A percentile compares a stretch with the other conserved stretches of the same genome.
Evolutionary conservation across 1,284 basidiomycete genomes (phyloP).

Genomic region (Cryptococcus hybrid): DNA sequence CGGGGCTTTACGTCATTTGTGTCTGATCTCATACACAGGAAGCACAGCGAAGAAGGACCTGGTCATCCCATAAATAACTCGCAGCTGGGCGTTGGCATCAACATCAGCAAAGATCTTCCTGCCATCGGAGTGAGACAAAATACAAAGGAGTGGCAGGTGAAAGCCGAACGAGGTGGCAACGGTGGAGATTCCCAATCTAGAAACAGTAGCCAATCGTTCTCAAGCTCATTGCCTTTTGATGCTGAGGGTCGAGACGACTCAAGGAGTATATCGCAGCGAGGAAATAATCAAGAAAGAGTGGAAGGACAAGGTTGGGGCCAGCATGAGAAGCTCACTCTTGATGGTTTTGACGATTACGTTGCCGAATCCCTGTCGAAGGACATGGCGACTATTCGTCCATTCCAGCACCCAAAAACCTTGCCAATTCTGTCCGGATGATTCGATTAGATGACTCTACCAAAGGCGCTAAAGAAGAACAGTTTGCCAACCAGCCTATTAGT

Average conservation of each 20-base stretch:
- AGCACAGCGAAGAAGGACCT: not conserved
- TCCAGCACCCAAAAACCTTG: not conserved
- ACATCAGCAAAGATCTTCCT: slow-evolving; percentile 25
- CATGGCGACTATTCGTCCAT: not conserved
- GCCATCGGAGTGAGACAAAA: slow-evolving; percentile 30
- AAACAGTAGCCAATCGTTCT: slow-evolving; percentile 19
- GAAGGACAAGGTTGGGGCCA: slow-evolving; percentile 27
- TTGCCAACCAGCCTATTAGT: not conserved
- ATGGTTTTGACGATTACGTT: slow-evolving; percentile 6
- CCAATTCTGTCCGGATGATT: not conserved
- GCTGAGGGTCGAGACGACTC: slow-evolving; percentile 14
- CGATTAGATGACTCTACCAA: not conserved
- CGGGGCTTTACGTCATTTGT: slow-evolving; percentile 12
- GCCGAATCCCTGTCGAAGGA: slow-evolving; percentile 20
- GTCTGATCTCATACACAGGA: slow-evolving; percentile 7
- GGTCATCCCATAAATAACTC: too few species aligned
- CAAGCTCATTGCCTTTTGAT: slow-evolving; percentile 26
- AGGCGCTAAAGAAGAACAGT: not conserved
- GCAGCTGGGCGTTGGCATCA: not conserved
- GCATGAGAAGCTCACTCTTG: slow-evolving; percentile 24
- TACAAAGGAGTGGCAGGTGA: slow-evolving; percentile 27
- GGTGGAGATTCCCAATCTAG: not conserved
- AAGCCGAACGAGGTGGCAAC: slow-evolving; percentile 10
- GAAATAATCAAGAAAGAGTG: slow-evolving; percentile 31
- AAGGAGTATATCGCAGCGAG: slow-evolving; percentile 9